Base-by-base conservation (phyloP, 257 asterid genomes). In the Plantago ovata region DNA sequence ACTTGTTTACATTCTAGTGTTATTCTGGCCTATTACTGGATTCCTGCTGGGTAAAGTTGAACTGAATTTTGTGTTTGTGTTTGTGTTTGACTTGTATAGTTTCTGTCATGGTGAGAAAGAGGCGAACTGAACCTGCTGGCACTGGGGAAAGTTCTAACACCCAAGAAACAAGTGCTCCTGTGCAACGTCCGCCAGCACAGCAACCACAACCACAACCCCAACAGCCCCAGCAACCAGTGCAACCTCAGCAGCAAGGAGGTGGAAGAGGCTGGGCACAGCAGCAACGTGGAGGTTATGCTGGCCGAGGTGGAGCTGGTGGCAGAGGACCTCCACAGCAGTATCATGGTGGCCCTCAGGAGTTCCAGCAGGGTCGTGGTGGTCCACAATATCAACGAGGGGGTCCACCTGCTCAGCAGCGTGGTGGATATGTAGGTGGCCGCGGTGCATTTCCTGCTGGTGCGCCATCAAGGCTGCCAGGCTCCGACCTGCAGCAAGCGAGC, bases 401-500 rank as follows among this genome's bases (percentile, higher is more conserved):
- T 43, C 72, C 79, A 44, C 60, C 83, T 18, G 21, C 67, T n/a
- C 88, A 73, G 53, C 81, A 72, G 47, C 89, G 76, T 60, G 85
- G 87, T 21, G 83, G 81, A 32, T 62, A 18, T 58, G 67, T 50
- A 64, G 81, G 84, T 73, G 87, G 89, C 71, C 89, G 79, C 18
- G 92, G 84, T 56, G 71, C 75, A 11, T 81, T 83, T 70, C 70
- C 83, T 64, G 75, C 82, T 53, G 91, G 87, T 66, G 94, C 85
- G 72, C 94, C 84, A 61, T 73, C 87, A 32, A 72, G 88, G 75
- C 87, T 83, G 58, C 83, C 87, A 13, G 67, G 76, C 60, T 83
- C 96, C 95, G 95, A 85, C 90, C 98, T 83, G 95, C 96, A 84
- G 82, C 98, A 88, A 92, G 96, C 96, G 43, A 79, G 81, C 69